Base-by-base conservation (phyloP, 2,329 filamentous ascomycete genomes). In the Rachicladosporium sp. region DNA sequence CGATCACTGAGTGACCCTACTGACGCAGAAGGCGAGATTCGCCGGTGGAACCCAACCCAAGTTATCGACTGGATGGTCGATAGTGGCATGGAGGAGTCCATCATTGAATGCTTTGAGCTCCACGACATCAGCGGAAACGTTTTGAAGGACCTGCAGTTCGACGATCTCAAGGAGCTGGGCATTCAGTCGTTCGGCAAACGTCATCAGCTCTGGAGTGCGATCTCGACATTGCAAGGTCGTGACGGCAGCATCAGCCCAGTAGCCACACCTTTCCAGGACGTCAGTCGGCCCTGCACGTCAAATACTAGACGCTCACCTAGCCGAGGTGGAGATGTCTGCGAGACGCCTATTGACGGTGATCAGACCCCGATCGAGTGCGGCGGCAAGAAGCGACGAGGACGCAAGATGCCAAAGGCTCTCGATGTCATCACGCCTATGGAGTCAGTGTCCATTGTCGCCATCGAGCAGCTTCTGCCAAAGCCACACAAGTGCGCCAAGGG, bases 41-140 rank as follows among this genome's bases (percentile, higher is more conserved):
- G 72, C 10, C 65, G 67, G 33, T 91, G 82, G 85, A 73, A 75
- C 10, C 79, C 83, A 3, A 73, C 78, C 54, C 80, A 86, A 63
- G 83, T 91, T 33, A 82, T 82, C 40, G 78, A 83, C 54, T 91
- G 84, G 75, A 91, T 95, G 86, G 74, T 80, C 54, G 76, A 85
- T 58, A 76, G 79, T 33, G 86, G 84, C 50, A 78, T 93, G 56
- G 88, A 94, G 57, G 66, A 76, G 37, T 66, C 71, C 5, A 71
- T 89, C 37, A 80, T 91, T 8, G 80, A 93, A 53, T 84, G 82
- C 50, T 95, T 98, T 54, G 73, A 88, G 45, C 75, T 82, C 52
- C 93, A 98, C 59, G 89, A 98, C 56, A 95, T 98, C 59, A 86
- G 81, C 19, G 89, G 89, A 10, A 72, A 78, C 4, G 84, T 96